Percentiles rank a stretch among this genome's conserved stretches.
These are phyloP conservation scores for Fusarium oxysporum DNA, from an alignment of 2,329 filamentous ascomycete species.

Conservation along the genomic window DNA sequence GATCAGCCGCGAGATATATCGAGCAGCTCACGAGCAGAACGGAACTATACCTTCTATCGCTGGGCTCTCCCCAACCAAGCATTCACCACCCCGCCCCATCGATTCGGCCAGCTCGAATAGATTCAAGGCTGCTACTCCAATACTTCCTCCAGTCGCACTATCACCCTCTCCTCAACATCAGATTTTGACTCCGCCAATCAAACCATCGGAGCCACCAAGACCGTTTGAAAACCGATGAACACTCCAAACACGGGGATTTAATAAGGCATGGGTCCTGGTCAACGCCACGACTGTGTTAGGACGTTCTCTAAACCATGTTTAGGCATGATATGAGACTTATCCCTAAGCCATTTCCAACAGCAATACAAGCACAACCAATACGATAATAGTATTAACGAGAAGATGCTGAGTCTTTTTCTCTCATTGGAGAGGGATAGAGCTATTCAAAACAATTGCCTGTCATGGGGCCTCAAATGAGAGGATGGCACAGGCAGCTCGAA, in stretches of 20 bases:
- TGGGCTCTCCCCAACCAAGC: constrained; percentile 65
- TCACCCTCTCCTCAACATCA: constrained; percentile 68
- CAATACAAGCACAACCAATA: constrained; percentile 10
- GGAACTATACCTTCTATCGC: constrained; percentile 57
- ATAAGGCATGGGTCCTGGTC: constrained; percentile 11
- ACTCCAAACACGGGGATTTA: constrained; percentile 1
- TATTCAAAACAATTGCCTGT: constrained; percentile 9
- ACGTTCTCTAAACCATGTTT: neutral
- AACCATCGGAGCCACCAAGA: constrained; percentile 48
- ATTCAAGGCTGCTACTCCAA: constrained; percentile 53
- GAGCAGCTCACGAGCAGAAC: constrained; percentile 42
- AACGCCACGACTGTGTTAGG: constrained; percentile 19
- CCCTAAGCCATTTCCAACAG: neutral
- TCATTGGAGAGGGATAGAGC: neutral
- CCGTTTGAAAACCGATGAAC: constrained; percentile 36
- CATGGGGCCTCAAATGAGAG: constrained; percentile 7
- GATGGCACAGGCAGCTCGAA: constrained; percentile 12
- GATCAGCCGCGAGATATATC: constrained; percentile 45
- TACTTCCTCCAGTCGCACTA: constrained; percentile 69
- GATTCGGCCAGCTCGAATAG: constrained; percentile 44
- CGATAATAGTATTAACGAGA: constrained; percentile 5
- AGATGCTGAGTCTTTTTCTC: neutral
- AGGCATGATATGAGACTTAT: constrained; percentile 1
- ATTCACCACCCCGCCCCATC: constrained; percentile 58
- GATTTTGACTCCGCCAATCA: constrained; percentile 71